Evolutionary conservation across 1,139 yeast species (phyloP).

Genomic region (Petasospora rhodanensis): DNA sequence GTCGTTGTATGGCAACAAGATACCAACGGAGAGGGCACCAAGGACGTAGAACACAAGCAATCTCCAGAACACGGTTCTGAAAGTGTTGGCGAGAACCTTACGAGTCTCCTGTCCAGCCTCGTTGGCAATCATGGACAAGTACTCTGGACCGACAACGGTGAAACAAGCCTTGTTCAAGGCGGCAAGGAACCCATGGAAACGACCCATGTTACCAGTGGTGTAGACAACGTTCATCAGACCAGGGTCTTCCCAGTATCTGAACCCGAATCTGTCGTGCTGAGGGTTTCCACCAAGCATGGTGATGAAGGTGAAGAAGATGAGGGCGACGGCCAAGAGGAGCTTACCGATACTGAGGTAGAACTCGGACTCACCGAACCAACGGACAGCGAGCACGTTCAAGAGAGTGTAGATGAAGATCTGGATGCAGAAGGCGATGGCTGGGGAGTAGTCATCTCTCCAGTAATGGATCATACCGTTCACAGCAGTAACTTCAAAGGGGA

Average conservation of each 20-base stretch:
- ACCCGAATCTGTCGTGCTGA: slow-evolving; percentile 57
- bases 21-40: slow-evolving; percentile 42
- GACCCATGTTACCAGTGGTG: slow-evolving; percentile 47
- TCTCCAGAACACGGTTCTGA: slow-evolving; percentile 42
- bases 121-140: slow-evolving; percentile 45
- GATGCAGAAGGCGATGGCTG: slow-evolving; percentile 53
- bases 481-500: slow-evolving; percentile 79
- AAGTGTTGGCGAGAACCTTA: slow-evolving; percentile 44
- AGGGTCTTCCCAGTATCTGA: slow-evolving; percentile 61
- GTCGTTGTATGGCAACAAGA: slow-evolving; percentile 44
- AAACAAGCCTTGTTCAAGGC: too few species aligned
- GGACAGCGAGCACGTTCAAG: slow-evolving; percentile 46
- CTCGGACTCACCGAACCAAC: slow-evolving; percentile 50
- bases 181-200: slow-evolving; percentile 62
- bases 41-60: slow-evolving; percentile 40
- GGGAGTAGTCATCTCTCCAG: slow-evolving; percentile 51
- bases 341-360: slow-evolving; percentile 51
- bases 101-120: slow-evolving; percentile 48
- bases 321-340: slow-evolving; percentile 62
- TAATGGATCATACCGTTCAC: too few species aligned
- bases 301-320: slow-evolving; percentile 65
- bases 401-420: slow-evolving; percentile 40
- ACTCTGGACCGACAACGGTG: slow-evolving; percentile 80
- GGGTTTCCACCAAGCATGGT: slow-evolving; percentile 89
- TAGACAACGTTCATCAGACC: slow-evolving; percentile 49